These are phyloP conservation scores for Pisolithus orientalis DNA, from an alignment of 768 basidiomycete genomes.

Conservation along the genomic window DNA sequence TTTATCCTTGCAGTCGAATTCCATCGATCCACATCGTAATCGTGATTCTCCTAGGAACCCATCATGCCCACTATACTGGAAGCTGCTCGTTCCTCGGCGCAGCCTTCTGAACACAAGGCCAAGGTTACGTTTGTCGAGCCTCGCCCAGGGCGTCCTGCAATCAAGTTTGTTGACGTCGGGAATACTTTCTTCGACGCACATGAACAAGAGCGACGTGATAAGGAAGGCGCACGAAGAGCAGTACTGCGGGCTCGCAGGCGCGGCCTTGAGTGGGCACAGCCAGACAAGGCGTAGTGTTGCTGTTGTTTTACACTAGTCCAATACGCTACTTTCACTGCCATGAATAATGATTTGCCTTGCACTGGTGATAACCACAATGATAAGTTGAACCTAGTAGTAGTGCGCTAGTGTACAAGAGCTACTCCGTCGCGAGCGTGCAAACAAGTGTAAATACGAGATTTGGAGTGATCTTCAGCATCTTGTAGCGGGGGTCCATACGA, in stretches of 20 bases:
- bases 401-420: too few species aligned
- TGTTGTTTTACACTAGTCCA: neutral
- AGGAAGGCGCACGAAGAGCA: conserved; percentile 43
- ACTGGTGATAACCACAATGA: neutral
- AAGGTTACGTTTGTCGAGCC: conserved; percentile 32
- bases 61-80: conserved; percentile 53
- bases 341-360: neutral
- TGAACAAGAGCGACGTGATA: conserved; percentile 44
- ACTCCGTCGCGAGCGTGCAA: conserved; percentile 5
- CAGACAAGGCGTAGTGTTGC: neutral
- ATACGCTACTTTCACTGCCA: neutral
- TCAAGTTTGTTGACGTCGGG: conserved; percentile 72
- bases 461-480: neutral
- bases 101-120: conserved; percentile 32
- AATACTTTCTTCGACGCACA: conserved; percentile 58
- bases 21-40: neutral
- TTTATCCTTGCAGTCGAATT: neutral
- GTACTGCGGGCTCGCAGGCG: conserved; percentile 25
- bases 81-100: conserved; percentile 36
- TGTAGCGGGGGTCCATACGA: conserved; percentile 5
- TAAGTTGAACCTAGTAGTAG: too few species aligned
- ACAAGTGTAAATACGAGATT: conserved; percentile 15
- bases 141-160: conserved; percentile 43
- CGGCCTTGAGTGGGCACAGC: conserved; percentile 4
- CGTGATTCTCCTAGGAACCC: conserved; percentile 42